Percentiles rank a stretch among this genome's conserved stretches.
phyloP scores from a whole-genome alignment of 371 early-diverging fungal genomes.

The Apophysomyces ossiformis region DNA sequence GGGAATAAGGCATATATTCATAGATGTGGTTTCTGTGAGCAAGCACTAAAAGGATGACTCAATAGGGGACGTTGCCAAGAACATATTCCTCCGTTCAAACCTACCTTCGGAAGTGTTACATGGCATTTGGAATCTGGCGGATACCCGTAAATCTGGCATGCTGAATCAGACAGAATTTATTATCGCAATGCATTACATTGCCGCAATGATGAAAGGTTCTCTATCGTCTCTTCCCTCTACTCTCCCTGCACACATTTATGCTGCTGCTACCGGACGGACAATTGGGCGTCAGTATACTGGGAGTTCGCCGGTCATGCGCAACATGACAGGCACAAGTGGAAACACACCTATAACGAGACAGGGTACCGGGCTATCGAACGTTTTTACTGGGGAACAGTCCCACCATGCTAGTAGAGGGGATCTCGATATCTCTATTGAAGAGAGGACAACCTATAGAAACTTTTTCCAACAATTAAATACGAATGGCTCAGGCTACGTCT shows the following conservation, averaged over 20 bases:
- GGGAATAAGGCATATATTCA: slow-evolving; percentile 9
- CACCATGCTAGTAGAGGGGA: slow-evolving; percentile 19
- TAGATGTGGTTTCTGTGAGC: neutral
- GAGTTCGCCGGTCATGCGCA: slow-evolving; percentile 11
- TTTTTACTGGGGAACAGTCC: slow-evolving; percentile 17
- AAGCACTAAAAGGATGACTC: neutral
- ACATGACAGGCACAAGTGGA: slow-evolving; percentile 3
- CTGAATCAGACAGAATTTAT: slow-evolving; percentile 77
- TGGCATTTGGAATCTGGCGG: slow-evolving; percentile 69
- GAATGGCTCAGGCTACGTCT: slow-evolving; percentile 32
- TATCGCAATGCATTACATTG: slow-evolving; percentile 83
- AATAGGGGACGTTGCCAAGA: slow-evolving; percentile 54
- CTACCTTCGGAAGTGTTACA: slow-evolving; percentile 53
- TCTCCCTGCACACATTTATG: slow-evolving; percentile 63
- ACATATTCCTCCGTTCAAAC: slow-evolving; percentile 55
- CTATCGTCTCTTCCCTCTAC: slow-evolving; percentile 56
- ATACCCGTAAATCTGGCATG: slow-evolving; percentile 68
- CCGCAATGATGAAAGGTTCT: slow-evolving; percentile 68
- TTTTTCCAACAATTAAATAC: slow-evolving; percentile 42
- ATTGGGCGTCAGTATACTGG: slow-evolving; percentile 24
- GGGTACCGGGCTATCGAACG: neutral
- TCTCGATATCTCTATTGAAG: slow-evolving; percentile 34
- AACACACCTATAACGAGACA: neutral
- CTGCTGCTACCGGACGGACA: slow-evolving; percentile 54
- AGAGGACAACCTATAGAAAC: slow-evolving; percentile 32